Conservation (phyloP, 2,329 filamentous ascomycete species). For the Fusarium graminum region DNA sequence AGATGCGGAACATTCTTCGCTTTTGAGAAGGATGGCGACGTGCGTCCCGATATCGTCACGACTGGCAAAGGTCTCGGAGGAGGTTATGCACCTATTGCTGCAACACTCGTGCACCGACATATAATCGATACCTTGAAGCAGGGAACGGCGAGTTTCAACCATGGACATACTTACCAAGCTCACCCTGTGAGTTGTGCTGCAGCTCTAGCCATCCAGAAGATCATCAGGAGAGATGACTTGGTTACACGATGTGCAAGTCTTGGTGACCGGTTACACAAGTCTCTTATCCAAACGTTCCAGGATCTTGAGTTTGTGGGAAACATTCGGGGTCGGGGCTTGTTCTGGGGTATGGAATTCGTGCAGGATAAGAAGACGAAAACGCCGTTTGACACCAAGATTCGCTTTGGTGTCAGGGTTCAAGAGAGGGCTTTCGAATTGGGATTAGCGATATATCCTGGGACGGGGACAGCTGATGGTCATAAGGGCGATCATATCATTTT, state of each 20-base stretch:
- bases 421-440: slow-evolving; percentile 50
- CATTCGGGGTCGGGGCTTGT: slow-evolving; percentile 69
- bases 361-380: slow-evolving; percentile 53
- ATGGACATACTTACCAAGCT: slow-evolving; percentile 73
- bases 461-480: slow-evolving; percentile 70
- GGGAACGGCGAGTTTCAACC: slow-evolving; percentile 57
- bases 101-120: slow-evolving; percentile 66
- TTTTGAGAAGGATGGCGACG: slow-evolving; percentile 69
- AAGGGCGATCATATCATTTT: slow-evolving; percentile 77
- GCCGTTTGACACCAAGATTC: slow-evolving; percentile 52
- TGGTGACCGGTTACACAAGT: slow-evolving; percentile 62
- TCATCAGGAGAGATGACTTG: slow-evolving; percentile 69
- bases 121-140: slow-evolving; percentile 61
- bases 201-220: slow-evolving; percentile 71
- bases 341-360: slow-evolving; percentile 64
- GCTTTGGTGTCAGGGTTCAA: slow-evolving; percentile 48
- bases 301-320: slow-evolving; percentile 67
- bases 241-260: slow-evolving; percentile 69
- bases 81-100: slow-evolving; percentile 73
- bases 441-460: slow-evolving; percentile 71
- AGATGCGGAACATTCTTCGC: slow-evolving; percentile 70
- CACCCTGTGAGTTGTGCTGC: slow-evolving; percentile 71
- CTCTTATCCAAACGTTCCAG: slow-evolving; percentile 59
- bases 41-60: slow-evolving; percentile 72
- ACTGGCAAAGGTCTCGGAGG: slow-evolving; percentile 76